Base-by-base conservation (phyloP, 2,329 filamentous ascomycete genomes). In the Setomelanomma holmii region DNA sequence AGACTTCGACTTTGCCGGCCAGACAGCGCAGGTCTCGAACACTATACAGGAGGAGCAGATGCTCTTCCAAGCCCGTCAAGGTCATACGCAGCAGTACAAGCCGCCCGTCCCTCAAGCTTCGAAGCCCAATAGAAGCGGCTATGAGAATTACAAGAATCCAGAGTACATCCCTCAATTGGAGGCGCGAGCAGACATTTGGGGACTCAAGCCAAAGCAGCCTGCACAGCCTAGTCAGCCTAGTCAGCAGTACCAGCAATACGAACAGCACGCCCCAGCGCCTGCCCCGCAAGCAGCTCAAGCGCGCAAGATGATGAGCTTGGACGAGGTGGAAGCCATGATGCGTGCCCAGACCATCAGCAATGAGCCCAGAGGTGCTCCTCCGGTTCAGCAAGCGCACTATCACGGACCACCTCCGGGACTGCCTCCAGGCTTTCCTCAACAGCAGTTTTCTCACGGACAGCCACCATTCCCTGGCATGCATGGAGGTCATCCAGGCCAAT, bases 1-100 rank as follows among this genome's bases (percentile, higher is more conserved):
- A 73, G 93, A 99, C 75, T 98, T 98, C 68, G 95, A 99, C 75
- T 99, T 98, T 77, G 96, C 96, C 61, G 93, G 93, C 35, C 88
- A 90, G 69, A 99, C 95, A 5, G 93, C 93, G 51, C 87, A 93
- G 75, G 90, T 96, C 35, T 84, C 92, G 17, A 84, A 88, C 76
- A 92, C 89, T 30, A 89, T 99, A 64, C 89, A 91, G 60, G 92
- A 98, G 75, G 95, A 98, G 77, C 90, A 96, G 71, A 81, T 92
- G 67, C 87, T 92, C 51, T 97, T 88, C 76, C 86, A 85, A 64
- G 87, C 92, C 46, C 87, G 93, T 60, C 87, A 89, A 12, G 75
- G 81, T 16, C 74, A 83, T 17, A 55, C 63, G 82, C 79, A 60
- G 68, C 79, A 47, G 45, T 40, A 49, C 71, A 79, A 76, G 51